Conservation (phyloP, 352 stramenopile genomes). For the Phytophthora citrophthora region DNA sequence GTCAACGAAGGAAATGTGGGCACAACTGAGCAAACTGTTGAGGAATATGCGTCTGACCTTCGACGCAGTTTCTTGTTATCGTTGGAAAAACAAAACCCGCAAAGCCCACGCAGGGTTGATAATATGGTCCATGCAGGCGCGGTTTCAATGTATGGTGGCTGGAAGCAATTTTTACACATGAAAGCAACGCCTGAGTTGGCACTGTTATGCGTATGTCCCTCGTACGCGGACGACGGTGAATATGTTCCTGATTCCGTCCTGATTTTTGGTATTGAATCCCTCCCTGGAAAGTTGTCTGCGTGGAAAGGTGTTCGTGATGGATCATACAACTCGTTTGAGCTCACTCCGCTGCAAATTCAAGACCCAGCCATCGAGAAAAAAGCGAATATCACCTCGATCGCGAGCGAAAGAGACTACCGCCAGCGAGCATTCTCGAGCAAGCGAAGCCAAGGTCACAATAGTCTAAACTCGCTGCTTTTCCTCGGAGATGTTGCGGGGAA, state of each 20-base stretch:
- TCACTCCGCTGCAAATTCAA: constrained; percentile 58
- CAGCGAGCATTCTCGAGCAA: constrained; percentile 79
- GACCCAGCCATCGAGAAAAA: constrained; percentile 53
- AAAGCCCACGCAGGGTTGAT: constrained; percentile 30
- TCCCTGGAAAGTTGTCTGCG: constrained; percentile 58
- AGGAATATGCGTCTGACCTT: constrained; percentile 44
- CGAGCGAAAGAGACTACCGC: constrained; percentile 79
- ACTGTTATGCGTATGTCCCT: constrained; percentile 70
- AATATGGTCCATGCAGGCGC: constrained; percentile 64
- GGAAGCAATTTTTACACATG: constrained; percentile 52
- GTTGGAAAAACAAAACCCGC: constrained; percentile 35
- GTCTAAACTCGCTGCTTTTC: constrained; percentile 82
- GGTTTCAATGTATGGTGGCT: constrained; percentile 82
- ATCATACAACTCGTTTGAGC: constrained; percentile 47
- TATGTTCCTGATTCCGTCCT: constrained; percentile 73
- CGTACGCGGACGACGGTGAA: constrained; percentile 81
- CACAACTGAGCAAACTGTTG: constrained; percentile 23
- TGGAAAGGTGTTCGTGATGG: constrained; percentile 68
- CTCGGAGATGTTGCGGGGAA: constrained; percentile 59
- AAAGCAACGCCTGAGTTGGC: constrained; percentile 41
- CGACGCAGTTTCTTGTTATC: constrained; percentile 41
- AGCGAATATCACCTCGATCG: constrained; percentile 75
- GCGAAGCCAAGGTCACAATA: constrained; percentile 30
- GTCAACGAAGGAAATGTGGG: constrained; percentile 1
- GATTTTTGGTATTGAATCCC: constrained; percentile 63